Evolutionary conservation across 1,139 yeast species (phyloP).

Genomic region (Geotrichum macrosporum): DNA sequence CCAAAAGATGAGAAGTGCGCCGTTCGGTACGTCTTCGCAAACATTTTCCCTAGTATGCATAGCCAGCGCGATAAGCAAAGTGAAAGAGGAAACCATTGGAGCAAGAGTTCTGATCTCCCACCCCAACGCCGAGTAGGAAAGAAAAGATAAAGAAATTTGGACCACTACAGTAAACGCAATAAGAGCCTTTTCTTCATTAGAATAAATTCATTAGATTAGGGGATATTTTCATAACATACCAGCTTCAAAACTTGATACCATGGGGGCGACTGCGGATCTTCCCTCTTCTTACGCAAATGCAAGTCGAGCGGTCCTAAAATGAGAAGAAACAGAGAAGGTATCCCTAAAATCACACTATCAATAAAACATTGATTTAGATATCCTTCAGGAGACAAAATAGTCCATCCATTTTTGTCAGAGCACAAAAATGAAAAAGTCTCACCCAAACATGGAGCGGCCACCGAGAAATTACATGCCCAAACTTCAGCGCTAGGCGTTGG

Average conservation of each 20-base stretch:
- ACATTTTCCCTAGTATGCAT: constrained; percentile 69
- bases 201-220: too few relatives aligned
- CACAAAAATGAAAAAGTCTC: constrained; percentile 32
- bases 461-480: constrained; percentile 3
- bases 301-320: constrained; percentile 49
- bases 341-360: constrained; percentile 57
- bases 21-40: constrained; percentile 58
- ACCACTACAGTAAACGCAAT: constrained; percentile 23
- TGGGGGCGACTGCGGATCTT: constrained; percentile 31
- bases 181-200: constrained; percentile 28
- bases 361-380: constrained; percentile 78
- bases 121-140: constrained; percentile 25
- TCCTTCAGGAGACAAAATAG: constrained; percentile 51
- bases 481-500: not conserved
- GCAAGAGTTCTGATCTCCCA: constrained; percentile 45
- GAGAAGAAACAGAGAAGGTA: constrained; percentile 50
- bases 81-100: constrained; percentile 39
- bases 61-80: constrained; percentile 47
- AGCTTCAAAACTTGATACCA: constrained; percentile 40
- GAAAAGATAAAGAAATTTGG: constrained; percentile 20
- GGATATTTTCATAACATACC: too few relatives aligned
- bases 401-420: constrained; percentile 60
- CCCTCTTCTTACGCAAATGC: constrained; percentile 18
- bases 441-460: constrained; percentile 4
- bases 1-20: constrained; percentile 71